These are phyloP conservation scores for Ramaria sp. DNA, from an alignment of 768 basidiomycete genomes.

Conservation along the genomic window DNA sequence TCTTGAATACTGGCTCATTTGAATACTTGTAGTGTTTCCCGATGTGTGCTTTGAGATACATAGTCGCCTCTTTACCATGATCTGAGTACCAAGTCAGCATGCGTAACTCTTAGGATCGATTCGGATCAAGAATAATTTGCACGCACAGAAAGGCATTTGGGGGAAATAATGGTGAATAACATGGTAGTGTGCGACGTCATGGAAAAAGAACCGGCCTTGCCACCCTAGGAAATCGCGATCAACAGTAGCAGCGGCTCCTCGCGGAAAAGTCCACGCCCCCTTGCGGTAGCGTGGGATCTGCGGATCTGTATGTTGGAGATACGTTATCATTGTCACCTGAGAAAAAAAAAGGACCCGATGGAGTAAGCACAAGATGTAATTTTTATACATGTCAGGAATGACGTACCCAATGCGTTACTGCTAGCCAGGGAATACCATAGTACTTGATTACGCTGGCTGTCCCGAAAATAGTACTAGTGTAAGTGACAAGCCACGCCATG, in stretches of 20 bases:
- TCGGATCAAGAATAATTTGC: background rate
- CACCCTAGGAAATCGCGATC: constrained; percentile 1
- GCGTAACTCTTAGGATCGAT: background rate
- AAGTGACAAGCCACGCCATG: constrained; percentile 11
- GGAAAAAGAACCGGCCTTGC: constrained; percentile 3
- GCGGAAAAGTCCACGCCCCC: constrained; percentile 17
- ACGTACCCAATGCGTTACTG: constrained; percentile 51
- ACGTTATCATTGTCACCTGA: background rate
- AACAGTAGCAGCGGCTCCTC: background rate
- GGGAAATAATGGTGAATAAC: constrained; percentile 4
- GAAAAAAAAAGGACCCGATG: background rate
- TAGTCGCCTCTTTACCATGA: background rate
- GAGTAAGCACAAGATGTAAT: background rate
- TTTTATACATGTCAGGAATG: constrained; percentile 38
- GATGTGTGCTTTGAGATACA: background rate
- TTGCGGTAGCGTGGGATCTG: constrained; percentile 42
- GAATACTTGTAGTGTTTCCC: background rate
- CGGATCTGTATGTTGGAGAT: constrained; percentile 47
- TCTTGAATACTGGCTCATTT: background rate
- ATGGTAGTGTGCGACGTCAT: background rate
- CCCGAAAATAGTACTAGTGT: constrained; percentile 4
- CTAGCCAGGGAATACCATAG: constrained; percentile 29
- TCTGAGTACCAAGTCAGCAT: background rate
- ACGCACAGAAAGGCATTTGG: background rate
- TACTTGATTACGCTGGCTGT: constrained; percentile 10